Evolutionary conservation across 106 monocot species (phyloP).

Genomic region (Posidonia australis): DNA sequence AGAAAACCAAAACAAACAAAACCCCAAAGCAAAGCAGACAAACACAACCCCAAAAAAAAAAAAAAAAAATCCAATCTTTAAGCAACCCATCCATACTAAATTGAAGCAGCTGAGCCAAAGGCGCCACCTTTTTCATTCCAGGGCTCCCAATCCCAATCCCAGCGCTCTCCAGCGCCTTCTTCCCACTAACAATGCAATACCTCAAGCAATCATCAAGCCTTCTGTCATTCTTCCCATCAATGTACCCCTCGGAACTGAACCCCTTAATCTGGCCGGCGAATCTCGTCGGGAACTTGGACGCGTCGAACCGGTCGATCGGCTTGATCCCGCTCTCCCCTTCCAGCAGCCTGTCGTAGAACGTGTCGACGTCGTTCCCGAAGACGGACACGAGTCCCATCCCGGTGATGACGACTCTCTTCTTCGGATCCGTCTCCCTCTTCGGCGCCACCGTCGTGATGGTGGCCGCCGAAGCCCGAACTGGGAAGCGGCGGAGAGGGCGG

Average conservation of each 20-base stretch:
- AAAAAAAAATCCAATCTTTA: neutral
- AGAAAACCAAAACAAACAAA: too few species aligned
- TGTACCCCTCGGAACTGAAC: constrained; percentile 79
- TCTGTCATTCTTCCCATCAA: constrained; percentile 81
- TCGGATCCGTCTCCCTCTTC: constrained; percentile 79
- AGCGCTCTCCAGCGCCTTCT: constrained; percentile 77
- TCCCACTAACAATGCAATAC: constrained; percentile 80
- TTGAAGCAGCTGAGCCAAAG: neutral
- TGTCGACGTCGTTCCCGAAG: constrained; percentile 90
- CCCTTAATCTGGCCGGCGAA: constrained; percentile 87
- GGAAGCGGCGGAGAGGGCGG: neutral
- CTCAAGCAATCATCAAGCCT: constrained; percentile 69
- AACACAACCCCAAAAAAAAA: neutral
- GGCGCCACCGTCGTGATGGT: constrained; percentile 24
- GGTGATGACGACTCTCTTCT: constrained; percentile 88
- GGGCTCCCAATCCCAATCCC: constrained; percentile 35
- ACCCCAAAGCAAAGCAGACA: neutral
- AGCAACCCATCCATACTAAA: neutral
- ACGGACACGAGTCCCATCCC: constrained; percentile 96
- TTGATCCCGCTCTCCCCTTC: constrained; percentile 85
- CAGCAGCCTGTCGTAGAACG: constrained; percentile 63
- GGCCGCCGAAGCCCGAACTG: constrained; percentile 17
- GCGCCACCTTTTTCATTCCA: constrained; percentile 30
- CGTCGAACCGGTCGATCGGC: constrained; percentile 78
- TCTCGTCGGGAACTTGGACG: constrained; percentile 76